Conservation (phyloP, 306 rosid species). For the Dryas alaskensis region DNA sequence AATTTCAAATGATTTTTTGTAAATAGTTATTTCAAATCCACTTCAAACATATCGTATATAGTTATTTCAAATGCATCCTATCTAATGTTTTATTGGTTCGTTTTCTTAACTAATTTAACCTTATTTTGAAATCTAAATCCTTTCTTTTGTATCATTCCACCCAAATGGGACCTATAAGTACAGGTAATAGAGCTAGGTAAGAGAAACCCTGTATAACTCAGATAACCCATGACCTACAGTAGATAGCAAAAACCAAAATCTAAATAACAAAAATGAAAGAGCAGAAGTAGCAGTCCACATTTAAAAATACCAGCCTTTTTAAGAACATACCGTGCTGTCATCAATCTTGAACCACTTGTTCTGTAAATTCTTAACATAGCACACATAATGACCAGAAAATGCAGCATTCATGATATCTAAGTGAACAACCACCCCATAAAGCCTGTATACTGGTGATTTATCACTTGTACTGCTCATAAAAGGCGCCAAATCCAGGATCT, state of each 20-base stretch:
- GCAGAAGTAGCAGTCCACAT: not conserved
- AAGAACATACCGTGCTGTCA: slow-evolving; percentile 73
- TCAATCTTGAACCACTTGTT: slow-evolving; percentile 98
- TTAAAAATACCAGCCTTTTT: not conserved
- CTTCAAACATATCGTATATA: too few species aligned
- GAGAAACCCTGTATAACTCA: not conserved
- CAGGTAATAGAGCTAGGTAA: not conserved
- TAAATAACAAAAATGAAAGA: not conserved
- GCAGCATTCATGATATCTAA: slow-evolving; percentile 90
- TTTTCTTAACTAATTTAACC: too few species aligned
- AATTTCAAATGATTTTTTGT: too few species aligned
- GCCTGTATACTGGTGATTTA: slow-evolving; percentile 74
- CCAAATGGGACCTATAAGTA: too few species aligned
- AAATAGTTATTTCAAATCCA: too few species aligned
- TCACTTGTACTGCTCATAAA: slow-evolving; percentile 90
- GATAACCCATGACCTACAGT: not conserved
- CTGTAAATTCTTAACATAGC: slow-evolving; percentile 80
- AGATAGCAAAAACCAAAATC: not conserved
- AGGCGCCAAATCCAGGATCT: slow-evolving; percentile 81
- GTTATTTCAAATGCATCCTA: too few species aligned
- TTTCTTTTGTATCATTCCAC: too few species aligned
- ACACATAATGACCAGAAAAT: slow-evolving; percentile 94
- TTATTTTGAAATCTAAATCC: too few species aligned
- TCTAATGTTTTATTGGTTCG: too few species aligned
- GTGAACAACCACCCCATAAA: slow-evolving; percentile 91